Evolutionary conservation across 2,329 filamentous ascomycete genomes (phyloP).

Genomic region (Dothideomycetes sp.): DNA sequence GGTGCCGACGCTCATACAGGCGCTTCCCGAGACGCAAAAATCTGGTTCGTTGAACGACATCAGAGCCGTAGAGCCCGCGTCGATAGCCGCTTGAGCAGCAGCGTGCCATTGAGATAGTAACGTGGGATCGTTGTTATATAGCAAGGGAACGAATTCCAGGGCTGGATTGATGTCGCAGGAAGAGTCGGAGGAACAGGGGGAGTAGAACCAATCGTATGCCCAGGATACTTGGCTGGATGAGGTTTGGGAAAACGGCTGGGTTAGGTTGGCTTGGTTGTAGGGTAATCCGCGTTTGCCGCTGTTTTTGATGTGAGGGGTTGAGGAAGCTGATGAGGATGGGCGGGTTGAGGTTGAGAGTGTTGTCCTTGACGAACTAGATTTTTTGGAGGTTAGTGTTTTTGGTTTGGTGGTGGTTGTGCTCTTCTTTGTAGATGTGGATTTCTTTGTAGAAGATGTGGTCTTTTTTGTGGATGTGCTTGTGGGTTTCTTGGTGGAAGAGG

Average conservation of each 20-base stretch:
- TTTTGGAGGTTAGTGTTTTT: not conserved
- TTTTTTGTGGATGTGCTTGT: not conserved
- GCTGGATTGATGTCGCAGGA: slow-evolving; percentile 18
- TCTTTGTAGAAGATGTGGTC: not conserved
- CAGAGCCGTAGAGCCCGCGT: slow-evolving; percentile 38
- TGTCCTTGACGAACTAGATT: not conserved
- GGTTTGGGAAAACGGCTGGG: slow-evolving; percentile 37
- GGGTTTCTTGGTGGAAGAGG: not conserved
- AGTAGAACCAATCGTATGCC: slow-evolving; percentile 22
- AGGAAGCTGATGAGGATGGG: not conserved
- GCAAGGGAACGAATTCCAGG: slow-evolving; percentile 21
- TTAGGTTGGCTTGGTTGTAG: slow-evolving; percentile 51
- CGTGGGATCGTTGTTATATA: slow-evolving; percentile 19
- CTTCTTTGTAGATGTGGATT: not conserved
- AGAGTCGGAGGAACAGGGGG: slow-evolving; percentile 14
- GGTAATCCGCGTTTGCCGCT: slow-evolving; percentile 53
- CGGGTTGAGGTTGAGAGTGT: not conserved
- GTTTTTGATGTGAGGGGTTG: slow-evolving; percentile 16
- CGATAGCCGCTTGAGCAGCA: slow-evolving; percentile 19
- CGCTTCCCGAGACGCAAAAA: slow-evolving; percentile 38
- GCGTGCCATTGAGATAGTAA: slow-evolving; percentile 18
- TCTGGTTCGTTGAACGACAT: slow-evolving; percentile 65
- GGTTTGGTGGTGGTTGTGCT: not conserved
- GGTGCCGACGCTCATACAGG: slow-evolving; percentile 43
- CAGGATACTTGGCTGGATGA: slow-evolving; percentile 20